Percentiles rank a stretch among this genome's conserved stretches.
phyloP scores from a whole-genome alignment of 2,329 filamentous ascomycete species.

The Arachnopeziza araneosa region DNA sequence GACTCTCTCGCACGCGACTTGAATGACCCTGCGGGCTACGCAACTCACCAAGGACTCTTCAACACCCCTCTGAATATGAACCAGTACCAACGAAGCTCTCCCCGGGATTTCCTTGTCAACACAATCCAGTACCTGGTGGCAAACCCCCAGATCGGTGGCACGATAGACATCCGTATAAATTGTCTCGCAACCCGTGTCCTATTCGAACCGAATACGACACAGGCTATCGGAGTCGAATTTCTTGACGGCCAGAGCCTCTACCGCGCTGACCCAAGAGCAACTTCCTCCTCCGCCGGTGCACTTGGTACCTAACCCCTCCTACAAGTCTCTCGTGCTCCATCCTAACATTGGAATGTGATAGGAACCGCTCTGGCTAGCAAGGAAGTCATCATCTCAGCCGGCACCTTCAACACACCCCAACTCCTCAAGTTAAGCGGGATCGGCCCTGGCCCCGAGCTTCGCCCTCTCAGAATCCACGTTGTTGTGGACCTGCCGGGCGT shows the following conservation, averaged over 20 bases:
- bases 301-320: too few species aligned
- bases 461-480: slow-evolving; percentile 42
- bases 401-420: slow-evolving; percentile 41
- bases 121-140: neutral
- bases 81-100: neutral
- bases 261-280: neutral
- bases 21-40: neutral
- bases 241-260: neutral
- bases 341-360: too few species aligned
- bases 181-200: neutral
- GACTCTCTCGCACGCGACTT: neutral
- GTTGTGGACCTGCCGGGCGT: slow-evolving; percentile 57
- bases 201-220: neutral
- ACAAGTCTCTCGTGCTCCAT: too few species aligned
- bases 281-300: too few species aligned
- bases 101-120: neutral
- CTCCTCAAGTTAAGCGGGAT: slow-evolving; percentile 42
- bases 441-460: slow-evolving; percentile 35
- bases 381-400: slow-evolving; percentile 41
- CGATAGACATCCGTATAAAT: neutral
- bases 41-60: neutral
- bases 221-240: neutral
- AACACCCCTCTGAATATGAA: neutral
- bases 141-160: neutral
- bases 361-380: slow-evolving; percentile 6